Evolutionary conservation across 768 basidiomycete species (phyloP).

Genomic region (Sporobolomyces pararoseus): DNA sequence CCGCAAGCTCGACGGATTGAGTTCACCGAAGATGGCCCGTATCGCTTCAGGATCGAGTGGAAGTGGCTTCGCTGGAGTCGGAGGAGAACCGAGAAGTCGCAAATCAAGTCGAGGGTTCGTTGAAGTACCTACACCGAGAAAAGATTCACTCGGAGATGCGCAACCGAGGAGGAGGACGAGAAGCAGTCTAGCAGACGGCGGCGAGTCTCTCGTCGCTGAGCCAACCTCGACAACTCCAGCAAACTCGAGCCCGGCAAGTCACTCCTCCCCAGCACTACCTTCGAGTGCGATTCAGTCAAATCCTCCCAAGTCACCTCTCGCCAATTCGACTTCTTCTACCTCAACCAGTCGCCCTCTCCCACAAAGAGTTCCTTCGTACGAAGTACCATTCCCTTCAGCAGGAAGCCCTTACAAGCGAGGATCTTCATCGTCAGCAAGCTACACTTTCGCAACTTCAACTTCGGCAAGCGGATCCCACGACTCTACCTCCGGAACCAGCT

Average conservation of each 20-base stretch:
- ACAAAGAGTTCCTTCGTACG: slow-evolving; percentile 3
- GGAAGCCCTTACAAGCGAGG: slow-evolving; percentile 62
- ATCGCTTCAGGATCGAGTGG: slow-evolving; percentile 9
- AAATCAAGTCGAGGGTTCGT: slow-evolving; percentile 8
- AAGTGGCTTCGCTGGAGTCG: not conserved
- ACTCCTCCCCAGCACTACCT: not conserved
- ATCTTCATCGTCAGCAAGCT: slow-evolving; percentile 82
- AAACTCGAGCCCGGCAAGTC: not conserved
- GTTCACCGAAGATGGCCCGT: slow-evolving; percentile 38
- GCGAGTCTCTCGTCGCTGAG: not conserved
- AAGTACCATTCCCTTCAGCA: slow-evolving; percentile 19
- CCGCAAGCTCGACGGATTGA: slow-evolving; percentile 82
- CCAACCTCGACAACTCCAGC: not conserved
- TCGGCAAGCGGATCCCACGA: slow-evolving; percentile 65
- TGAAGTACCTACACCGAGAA: not conserved
- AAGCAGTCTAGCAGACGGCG: slow-evolving; percentile 23
- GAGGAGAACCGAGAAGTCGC: slow-evolving; percentile 17
- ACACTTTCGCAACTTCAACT: slow-evolving; percentile 66
- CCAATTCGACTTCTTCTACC: slow-evolving; percentile 3
- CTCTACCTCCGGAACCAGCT: slow-evolving; percentile 72
- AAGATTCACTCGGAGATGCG: slow-evolving; percentile 19
- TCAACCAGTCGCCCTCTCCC: slow-evolving; percentile 15
- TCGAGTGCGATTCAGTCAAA: not conserved
- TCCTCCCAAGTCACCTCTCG: slow-evolving; percentile 10
- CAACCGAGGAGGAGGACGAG: slow-evolving; percentile 20